Evolutionary conservation across 176 grass and related monocot genomes (phyloP).

Genomic region (Musa itinerans): DNA sequence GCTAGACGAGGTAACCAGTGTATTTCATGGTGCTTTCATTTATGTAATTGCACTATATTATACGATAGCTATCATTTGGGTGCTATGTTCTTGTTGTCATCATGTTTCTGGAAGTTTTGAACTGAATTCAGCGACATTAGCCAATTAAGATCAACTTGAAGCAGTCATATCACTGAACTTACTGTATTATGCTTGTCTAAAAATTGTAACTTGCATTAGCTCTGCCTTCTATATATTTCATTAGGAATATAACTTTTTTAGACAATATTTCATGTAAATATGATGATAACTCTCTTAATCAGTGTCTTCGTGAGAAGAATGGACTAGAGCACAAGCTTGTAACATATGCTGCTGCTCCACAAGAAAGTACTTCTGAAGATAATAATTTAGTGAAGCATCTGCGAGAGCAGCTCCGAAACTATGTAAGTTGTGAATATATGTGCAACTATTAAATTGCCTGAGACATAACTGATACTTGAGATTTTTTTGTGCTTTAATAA

Average conservation of each 20-base stretch:
- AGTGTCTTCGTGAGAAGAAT: constrained; percentile 55
- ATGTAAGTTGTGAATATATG: constrained; percentile 37
- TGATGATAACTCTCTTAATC: constrained; percentile 28
- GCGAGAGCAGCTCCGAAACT: constrained; percentile 62
- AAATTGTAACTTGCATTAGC: too few relatives aligned
- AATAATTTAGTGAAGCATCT: constrained; percentile 72
- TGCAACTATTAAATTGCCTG: neutral
- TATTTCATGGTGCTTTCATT: neutral
- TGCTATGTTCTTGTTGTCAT: neutral
- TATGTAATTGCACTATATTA: neutral
- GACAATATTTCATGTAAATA: neutral
- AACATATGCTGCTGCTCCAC: constrained; percentile 29
- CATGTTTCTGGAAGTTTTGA: neutral
- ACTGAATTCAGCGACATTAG: neutral
- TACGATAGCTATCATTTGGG: neutral
- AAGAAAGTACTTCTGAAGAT: constrained; percentile 46
- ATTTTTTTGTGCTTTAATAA: neutral
- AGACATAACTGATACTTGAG: neutral
- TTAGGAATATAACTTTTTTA: neutral
- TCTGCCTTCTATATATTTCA: neutral
- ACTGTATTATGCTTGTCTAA: too few relatives aligned
- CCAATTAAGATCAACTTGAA: neutral
- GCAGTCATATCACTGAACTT: neutral
- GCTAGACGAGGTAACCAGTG: constrained; percentile 48
- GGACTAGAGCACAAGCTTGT: constrained; percentile 43